Base-by-base conservation (phyloP, 2,329 filamentous ascomycete genomes). In the Penicillium sp. region DNA sequence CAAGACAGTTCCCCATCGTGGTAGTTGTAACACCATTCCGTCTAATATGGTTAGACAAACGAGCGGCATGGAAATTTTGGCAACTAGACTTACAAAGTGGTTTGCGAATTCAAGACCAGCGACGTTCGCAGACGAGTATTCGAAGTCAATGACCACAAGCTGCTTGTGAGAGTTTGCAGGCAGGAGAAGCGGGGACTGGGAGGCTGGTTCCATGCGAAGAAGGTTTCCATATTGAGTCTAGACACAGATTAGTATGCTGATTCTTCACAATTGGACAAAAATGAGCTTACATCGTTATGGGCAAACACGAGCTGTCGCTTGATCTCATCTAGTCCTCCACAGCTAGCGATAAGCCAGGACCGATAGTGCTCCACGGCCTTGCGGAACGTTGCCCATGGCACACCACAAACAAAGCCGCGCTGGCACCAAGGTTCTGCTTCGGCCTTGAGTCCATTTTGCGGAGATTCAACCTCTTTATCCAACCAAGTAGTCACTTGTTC, bases 211-310 rank as follows among this genome's bases (percentile, higher is more conserved):
- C 72, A 88, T 78, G 35, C 92, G 90, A 48, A 99, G 85, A 59
- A 99, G 94, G 70, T 99, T 99, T 61, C 94, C 94, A 68, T 99
- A 97, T 86, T 99, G 94, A 4, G 94, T 96, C 91, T 96, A 57
- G 11, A 29, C 6, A 11, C 9, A 12, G 31, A 45, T 67, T 43
- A 72, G 66, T 51, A 55, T 33, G 15, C 20, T 42, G 45, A 53
- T 37, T 41, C 6, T 6, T 26, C 14, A 23, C 3, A 14, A 14
- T 26, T 18, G 15, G 31, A 22, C 15, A 41, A 40, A 18, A 6
- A 43, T 25, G 8, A 75, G 62, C 88, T 78, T 75, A 95, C 92
- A 81, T 99, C 94, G 67, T 96, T 97, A 73, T 99, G 94, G n/a
- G 92, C 90, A 79, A 99, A 99, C 0, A 97, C 86, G 11, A 99